Base-by-base conservation (phyloP, 345 rosid species). In the Salix koriyanagi region DNA sequence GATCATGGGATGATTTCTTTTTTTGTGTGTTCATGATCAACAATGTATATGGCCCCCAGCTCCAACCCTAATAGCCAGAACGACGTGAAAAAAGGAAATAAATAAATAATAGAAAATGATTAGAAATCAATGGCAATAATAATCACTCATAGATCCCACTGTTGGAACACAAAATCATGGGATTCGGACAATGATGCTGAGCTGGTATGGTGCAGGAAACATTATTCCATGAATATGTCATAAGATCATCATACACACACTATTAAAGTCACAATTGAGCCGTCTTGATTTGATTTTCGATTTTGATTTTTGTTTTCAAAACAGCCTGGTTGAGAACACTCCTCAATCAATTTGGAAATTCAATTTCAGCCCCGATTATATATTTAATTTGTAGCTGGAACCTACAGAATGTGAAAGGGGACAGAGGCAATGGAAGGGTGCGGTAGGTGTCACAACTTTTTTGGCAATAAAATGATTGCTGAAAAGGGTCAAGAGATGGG, bases 161-260 rank as follows among this genome's bases (percentile, higher is more conserved):
- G 85, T 74, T 46, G 74, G 75, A 84, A 83, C 42, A 75, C 85
- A 78, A 83, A 87, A 89, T 91, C 83, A 91, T 90, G 90, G 83
- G 85, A 79, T 81, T 80, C 34, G 58, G 79, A 87, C 82, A 84
- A 72, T 79, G 77, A 79, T 91, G 91, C 78, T 85, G 74, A 86
- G 88, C 81, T 83, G 88, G 91, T 89, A 84, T 64, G 89, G 85
- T 79, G 90, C 90, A 91, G 76, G 71, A 75, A 71, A 82, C 81
- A 82, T 78, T 52, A 46, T 68, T 73, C 80, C 80, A 85, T 86
- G 52, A 86, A 83, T 78, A 82, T 84, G 92, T 91, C 90, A 84
- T 81, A 76, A 81, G 52, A 65, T 64, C 62, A 52, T 61, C 23
- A 54, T 66, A 36, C 74, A 67, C 71, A 75, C 74, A 65, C 71